Base-by-base conservation (phyloP, 352 stramenopile genomes). In the Phytophthora brassicae region DNA sequence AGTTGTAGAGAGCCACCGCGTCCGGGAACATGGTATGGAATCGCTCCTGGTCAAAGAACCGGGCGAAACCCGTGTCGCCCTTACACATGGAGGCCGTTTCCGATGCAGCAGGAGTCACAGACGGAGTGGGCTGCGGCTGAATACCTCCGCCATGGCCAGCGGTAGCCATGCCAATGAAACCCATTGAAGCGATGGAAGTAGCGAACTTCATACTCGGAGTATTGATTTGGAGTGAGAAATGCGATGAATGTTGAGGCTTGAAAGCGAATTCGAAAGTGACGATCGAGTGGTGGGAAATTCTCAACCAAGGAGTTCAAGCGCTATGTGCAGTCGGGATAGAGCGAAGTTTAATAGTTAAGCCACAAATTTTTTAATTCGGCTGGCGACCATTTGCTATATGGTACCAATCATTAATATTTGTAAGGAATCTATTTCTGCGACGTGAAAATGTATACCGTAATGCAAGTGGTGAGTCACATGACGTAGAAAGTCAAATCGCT, bases 1-100 rank as follows among this genome's bases (percentile, higher is more conserved):
- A 83, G 19, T 60, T 72, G 68, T 83, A 85, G 20, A 83, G 60
- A 17, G 64, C 23, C 13, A 75, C 26, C 7, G 73, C 67, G n/a
- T 70, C 46, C 11, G 75, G 75, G 60, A 82, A 85, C 11, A 71
- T 58, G 22, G 55, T 20, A 4, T 59, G 19, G 55, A 81, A 85
- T 9, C 54, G 51, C 5, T 62, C 31, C 44, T 80, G 63, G 60
- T 77, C 60, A 41, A 82, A 75, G 54, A 77, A 77, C 12, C 60
- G 63, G 23, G 59, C 63, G 47, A 85, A 73, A 20, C 55, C 68
- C 31, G 49, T 43, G 43, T 38, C 52, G 0, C 36, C 13, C 28
- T 26, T 41, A 4, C 51, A 46, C 2, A 38, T 28, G 19, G n/a
- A 22, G 9, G 60, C 23, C 5, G 12, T 16, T 12, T 46, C 17